Percentiles rank a stretch among this genome's conserved stretches.
phyloP scores from a whole-genome alignment of 129 eudicot species.

The Helianthus tuberosus region DNA sequence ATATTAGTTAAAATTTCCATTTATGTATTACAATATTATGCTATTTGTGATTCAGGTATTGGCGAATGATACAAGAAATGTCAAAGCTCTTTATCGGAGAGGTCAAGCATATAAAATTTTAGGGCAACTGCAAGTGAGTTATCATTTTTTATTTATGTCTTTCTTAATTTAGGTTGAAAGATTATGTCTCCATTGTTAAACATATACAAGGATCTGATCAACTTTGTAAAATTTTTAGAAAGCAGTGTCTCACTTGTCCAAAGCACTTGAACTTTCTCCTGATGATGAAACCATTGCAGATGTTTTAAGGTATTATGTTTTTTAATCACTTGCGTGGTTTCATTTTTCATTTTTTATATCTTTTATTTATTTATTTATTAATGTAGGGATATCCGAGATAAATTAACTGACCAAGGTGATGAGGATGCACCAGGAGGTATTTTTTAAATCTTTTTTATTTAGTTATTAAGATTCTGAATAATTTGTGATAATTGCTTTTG shows the following conservation, averaged over 20 bases:
- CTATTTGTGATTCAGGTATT: conserved; percentile 55
- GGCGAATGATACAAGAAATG: conserved; percentile 66
- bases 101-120: conserved; percentile 90
- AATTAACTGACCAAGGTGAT: conserved; percentile 52
- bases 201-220: conserved; percentile 20
- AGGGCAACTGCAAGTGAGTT: conserved; percentile 75
- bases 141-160: conserved; percentile 13
- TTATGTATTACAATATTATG: no score
- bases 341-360: background rate
- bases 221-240: conserved; percentile 41
- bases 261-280: conserved; percentile 89
- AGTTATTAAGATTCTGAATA: no score
- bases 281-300: conserved; percentile 94
- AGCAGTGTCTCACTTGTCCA: conserved; percentile 72
- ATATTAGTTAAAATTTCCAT: no score
- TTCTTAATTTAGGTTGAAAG: conserved; percentile 12
- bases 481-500: no score
- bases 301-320: conserved; percentile 68
- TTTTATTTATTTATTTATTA: background rate
- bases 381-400: conserved; percentile 68
- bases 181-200: conserved; percentile 1
- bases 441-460: no score
- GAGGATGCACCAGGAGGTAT: conserved; percentile 58
- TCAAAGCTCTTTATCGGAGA: conserved; percentile 97
- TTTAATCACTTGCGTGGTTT: background rate